Evolutionary conservation across 225 moss, liverwort and hornwort genomes (phyloP).

Genomic region (Marchantia paleacea): DNA sequence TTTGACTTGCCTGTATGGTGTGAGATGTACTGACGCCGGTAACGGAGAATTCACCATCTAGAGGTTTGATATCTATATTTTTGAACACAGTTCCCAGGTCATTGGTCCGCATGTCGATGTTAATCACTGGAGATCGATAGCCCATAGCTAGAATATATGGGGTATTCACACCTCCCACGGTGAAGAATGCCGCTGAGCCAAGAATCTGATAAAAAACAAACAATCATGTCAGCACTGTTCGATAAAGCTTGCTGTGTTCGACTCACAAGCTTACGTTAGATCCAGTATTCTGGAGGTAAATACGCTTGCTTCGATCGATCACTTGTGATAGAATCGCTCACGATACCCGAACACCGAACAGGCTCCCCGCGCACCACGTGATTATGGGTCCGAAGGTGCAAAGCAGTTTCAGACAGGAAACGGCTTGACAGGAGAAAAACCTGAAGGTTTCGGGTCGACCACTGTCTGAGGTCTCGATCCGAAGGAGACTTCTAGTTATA

Average conservation of each 20-base stretch:
- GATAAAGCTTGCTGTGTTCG: neutral
- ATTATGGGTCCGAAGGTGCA: no score
- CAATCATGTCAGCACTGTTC: neutral
- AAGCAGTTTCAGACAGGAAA: no score
- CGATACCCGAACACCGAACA: no score
- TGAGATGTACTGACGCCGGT: slow-evolving; percentile 57
- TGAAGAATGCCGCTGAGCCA: slow-evolving; percentile 66
- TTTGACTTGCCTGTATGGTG: slow-evolving; percentile 47
- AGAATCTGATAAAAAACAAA: slow-evolving; percentile 39
- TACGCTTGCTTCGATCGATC: no score
- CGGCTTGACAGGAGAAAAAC: no score
- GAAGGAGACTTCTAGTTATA: no score
- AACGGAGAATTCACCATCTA: slow-evolving; percentile 57
- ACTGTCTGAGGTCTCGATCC: no score
- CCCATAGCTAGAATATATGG: slow-evolving; percentile 58
- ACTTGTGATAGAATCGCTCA: no score
- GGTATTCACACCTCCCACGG: slow-evolving; percentile 39
- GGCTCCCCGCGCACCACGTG: no score
- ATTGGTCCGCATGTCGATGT: slow-evolving; percentile 60
- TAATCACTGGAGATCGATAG: slow-evolving; percentile 57
- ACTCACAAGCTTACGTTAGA: no score
- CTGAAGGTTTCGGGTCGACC: no score
- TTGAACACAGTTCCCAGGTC: slow-evolving; percentile 65
- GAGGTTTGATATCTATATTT: slow-evolving; percentile 47
- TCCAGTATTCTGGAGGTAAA: no score